Evolutionary conservation across 208 protist species (phyloP), one percentile per base, ranked within the genome.

Genomic region (Trypanosoma brucei): DNA sequence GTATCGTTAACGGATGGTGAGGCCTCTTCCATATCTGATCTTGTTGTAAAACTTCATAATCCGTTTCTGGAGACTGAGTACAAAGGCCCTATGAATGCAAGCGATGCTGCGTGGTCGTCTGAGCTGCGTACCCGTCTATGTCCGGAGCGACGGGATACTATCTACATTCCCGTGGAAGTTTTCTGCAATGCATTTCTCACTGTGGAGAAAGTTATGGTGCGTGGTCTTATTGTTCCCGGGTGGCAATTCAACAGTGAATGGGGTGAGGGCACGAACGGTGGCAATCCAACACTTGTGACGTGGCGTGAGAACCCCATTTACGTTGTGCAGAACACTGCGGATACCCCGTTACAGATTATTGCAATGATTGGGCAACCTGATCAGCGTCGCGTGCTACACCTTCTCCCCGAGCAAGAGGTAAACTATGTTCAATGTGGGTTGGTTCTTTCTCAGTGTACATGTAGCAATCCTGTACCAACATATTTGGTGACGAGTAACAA

Each of bases 401-500:
- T 68, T 37, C 64, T 81, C 63, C 87, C 63, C 6, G 78, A 83
- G 54, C 70, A 75, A 22, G 72, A 86, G 69, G 36, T 87, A 14
- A 81, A 88, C 59, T 91, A 94, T 62, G 78, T 87, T n/a, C 77
- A 90, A 61, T 87, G 81, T 48, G 75, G 70, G 4, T 50, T 90
- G 38, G 75, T 91, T 46, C 68, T 86, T 9, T 59, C 74, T 30
- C 65, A 83, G 52, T 76, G 58, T 59, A 70, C 71, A 44, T 73
- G 37, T n/a, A 65, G 42, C 3, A 72, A 76, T 42, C 65, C 46
- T 22, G 73, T 94, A 11, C 77, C 84, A 2, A 94, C 84, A 8
- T 83, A 89, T 68, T 71, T 91, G 38, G 76, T 94, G 40, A 94
- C 87, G 0, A 67, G 75, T 49, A 87, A 94, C 75, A 94, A 86